Percentiles rank a stretch among this genome's conserved stretches.
Evolutionary conservation across 2,329 filamentous ascomycete genomes (phyloP).

Genomic region (Cryphonectria parasitica): DNA sequence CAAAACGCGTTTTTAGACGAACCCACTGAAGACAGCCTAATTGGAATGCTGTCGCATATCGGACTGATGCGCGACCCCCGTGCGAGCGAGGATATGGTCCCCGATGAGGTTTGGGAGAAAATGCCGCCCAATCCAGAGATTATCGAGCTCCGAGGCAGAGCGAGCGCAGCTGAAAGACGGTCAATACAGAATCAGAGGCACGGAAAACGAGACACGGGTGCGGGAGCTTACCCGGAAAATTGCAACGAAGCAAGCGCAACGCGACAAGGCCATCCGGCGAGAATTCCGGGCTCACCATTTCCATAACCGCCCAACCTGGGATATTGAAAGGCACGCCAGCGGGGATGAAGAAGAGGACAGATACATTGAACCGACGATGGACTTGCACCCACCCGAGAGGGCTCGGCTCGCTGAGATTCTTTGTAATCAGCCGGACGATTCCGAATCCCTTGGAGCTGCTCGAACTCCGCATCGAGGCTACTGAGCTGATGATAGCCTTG

Average conservation of each 20-base stretch:
- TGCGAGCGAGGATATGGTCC: conserved; percentile 37
- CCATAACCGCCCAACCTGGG: conserved; percentile 24
- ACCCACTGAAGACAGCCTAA: conserved; percentile 32
- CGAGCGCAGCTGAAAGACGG: conserved; percentile 35
- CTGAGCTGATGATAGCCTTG: conserved; percentile 25
- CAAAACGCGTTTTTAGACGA: conserved; percentile 37
- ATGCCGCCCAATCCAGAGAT: conserved; percentile 36
- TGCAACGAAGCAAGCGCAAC: conserved; percentile 31
- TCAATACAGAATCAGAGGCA: conserved; percentile 33
- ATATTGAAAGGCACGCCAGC: conserved; percentile 35
- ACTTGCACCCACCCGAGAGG: conserved; percentile 29
- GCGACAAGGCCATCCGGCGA: conserved; percentile 29
- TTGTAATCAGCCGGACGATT: conserved; percentile 28
- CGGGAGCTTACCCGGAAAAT: conserved; percentile 34
- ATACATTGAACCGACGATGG: conserved; percentile 27
- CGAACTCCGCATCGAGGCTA: conserved; percentile 24
- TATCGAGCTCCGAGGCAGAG: conserved; percentile 32
- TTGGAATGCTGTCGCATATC: conserved; percentile 33
- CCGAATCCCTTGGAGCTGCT: conserved; percentile 23
- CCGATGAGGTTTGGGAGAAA: conserved; percentile 35
- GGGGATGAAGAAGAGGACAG: conserved; percentile 33
- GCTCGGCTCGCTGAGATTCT: conserved; percentile 30
- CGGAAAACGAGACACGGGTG: conserved; percentile 33
- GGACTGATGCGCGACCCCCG: conserved; percentile 37
- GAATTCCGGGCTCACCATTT: conserved; percentile 38